Evolutionary conservation across 2,329 filamentous ascomycete genomes (phyloP).

Genomic region (Aspergillus sp.): DNA sequence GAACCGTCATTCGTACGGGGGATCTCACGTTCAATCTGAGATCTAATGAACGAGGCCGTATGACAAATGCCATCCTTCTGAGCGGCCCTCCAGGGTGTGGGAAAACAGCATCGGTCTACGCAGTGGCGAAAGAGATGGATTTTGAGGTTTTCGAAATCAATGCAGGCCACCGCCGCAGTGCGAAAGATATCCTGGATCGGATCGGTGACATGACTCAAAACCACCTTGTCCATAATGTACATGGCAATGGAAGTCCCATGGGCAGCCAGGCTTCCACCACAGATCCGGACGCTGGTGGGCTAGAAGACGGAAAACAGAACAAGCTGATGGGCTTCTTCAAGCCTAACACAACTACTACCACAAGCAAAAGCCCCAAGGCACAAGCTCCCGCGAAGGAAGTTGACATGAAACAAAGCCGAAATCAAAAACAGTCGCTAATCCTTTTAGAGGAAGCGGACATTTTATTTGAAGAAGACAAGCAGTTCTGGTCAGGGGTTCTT

Average conservation of each 20-base stretch:
- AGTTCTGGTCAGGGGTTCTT: slow-evolving; percentile 85
- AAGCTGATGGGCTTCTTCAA: slow-evolving; percentile 83
- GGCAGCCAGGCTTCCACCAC: slow-evolving; percentile 17
- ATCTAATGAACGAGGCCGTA: slow-evolving; percentile 50
- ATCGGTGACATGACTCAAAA: slow-evolving; percentile 98
- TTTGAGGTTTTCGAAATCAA: slow-evolving; percentile 98
- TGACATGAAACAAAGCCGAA: slow-evolving; percentile 35
- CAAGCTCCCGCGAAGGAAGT: slow-evolving; percentile 22
- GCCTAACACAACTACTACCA: slow-evolving; percentile 41
- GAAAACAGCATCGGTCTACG: slow-evolving; percentile 90
- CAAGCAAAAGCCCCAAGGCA: slow-evolving; percentile 21
- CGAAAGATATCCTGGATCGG: slow-evolving; percentile 84
- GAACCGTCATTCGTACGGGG: slow-evolving; percentile 45
- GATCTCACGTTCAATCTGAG: slow-evolving; percentile 37
- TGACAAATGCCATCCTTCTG: slow-evolving; percentile 75
- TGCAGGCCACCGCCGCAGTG: slow-evolving; percentile 75
- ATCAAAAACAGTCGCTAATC: slow-evolving; percentile 91
- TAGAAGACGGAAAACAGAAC: slow-evolving; percentile 70
- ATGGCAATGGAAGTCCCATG: slow-evolving; percentile 27
- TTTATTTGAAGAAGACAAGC: slow-evolving; percentile 91
- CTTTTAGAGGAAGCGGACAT: slow-evolving; percentile 92
- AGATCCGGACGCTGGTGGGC: slow-evolving; percentile 55
- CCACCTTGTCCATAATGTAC: slow-evolving; percentile 70
- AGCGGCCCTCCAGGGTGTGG: slow-evolving; percentile 89
- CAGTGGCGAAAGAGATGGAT: slow-evolving; percentile 84